Conservation (phyloP, 192 early-diverging fungal species). For the Funneliformis geosporum region DNA sequence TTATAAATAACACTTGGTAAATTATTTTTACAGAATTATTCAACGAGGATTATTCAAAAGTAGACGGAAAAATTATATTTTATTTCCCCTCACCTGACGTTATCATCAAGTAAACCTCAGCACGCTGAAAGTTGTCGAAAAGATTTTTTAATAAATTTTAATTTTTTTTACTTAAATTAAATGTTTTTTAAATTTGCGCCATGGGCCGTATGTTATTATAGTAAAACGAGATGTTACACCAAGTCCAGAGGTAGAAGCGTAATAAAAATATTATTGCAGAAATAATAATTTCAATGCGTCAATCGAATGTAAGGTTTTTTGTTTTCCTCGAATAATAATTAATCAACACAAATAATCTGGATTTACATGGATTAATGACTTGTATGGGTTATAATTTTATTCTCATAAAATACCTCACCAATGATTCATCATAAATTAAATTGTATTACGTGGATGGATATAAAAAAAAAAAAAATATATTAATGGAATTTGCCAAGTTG, state of each 20-base stretch:
- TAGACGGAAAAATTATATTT: too few relatives aligned
- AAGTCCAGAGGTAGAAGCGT: too few relatives aligned
- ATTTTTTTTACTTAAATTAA: not conserved
- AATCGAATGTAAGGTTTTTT: not conserved
- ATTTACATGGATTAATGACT: not conserved
- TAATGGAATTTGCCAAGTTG: too few relatives aligned
- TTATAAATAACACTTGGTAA: too few relatives aligned
- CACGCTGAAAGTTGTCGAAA: not conserved
- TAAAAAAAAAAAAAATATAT: too few relatives aligned
- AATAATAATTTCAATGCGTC: not conserved
- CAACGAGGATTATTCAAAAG: too few relatives aligned
- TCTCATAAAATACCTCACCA: not conserved
- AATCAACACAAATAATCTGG: not conserved
- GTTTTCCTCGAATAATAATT: not conserved
- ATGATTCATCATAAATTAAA: not conserved
- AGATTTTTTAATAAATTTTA: not conserved
- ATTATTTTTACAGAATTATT: too few relatives aligned
- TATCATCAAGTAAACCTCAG: too few relatives aligned
- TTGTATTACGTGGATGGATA: not conserved
- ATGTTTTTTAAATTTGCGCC: too few relatives aligned
- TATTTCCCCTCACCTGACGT: too few relatives aligned
- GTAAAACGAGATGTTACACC: too few relatives aligned
- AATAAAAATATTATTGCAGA: not conserved
- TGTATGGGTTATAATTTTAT: not conserved
- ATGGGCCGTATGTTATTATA: too few relatives aligned